Evolutionary conservation across 2,329 filamentous ascomycete species (phyloP), one percentile per base, ranked within the genome.

Genomic region (Lecanicillium sp.): DNA sequence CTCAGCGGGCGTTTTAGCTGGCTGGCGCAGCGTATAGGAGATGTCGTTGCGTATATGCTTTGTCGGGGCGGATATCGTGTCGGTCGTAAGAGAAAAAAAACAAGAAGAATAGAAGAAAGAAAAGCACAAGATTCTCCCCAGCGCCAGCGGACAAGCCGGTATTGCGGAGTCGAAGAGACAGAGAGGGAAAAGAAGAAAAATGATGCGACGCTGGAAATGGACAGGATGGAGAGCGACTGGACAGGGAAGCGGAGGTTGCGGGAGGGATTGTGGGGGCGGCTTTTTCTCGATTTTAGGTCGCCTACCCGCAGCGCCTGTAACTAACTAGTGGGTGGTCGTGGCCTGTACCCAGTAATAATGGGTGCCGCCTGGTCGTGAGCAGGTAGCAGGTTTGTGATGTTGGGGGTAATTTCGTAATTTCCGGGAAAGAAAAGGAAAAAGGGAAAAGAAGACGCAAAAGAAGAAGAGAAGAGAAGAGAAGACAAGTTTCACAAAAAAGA

Each of bases 231-330:
- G 12, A 12, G 26, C 12, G 26, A 7, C 26, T 12, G 12, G 26
- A 11, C 20, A 26, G 36, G 21, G 35, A 38, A 21, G 43, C 43
- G 43, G 35, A 38, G 35, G 26, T 21, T 9, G 43, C 33, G 43
- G 33, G 33, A 46, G 43, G n/a, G 35, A 32, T 32, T 38, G 43
- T 46, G 43, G 43, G 43, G 43, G 43, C 43, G 21, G 43, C 38
- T 46, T n/a, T n/a, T n/a, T n/a, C n/a, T 46, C 43, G 43, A 23
- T 32, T 39, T 45, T 21, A n/a, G 41, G 12, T 24, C 11, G 20
- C 14, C n/a, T n/a, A n/a, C n/a, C n/a, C n/a, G n/a, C n/a, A n/a
- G n/a, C n/a, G n/a, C n/a, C n/a, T n/a, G n/a, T n/a, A n/a, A n/a
- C n/a, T n/a, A n/a, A n/a, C n/a, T n/a, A n/a, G n/a, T n/a, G n/a